phyloP scores from a whole-genome alignment of 2,329 filamentous ascomycete genomes.

The Alternaria rosae region DNA sequence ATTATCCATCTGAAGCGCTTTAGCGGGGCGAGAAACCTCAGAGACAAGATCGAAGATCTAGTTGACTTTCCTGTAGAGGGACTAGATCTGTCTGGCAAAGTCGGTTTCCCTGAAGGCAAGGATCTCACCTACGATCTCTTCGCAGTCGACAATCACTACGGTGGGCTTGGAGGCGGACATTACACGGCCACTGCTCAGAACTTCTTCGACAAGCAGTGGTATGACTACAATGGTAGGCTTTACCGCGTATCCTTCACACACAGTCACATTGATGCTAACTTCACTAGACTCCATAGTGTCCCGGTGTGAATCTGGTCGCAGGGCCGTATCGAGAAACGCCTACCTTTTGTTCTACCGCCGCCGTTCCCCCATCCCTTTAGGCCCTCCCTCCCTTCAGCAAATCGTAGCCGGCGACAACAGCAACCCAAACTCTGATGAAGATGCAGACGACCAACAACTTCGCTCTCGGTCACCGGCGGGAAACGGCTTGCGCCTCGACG shows the following conservation, averaged over 20 bases:
- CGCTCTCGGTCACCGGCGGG: conserved; percentile 65
- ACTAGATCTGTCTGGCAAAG: conserved; percentile 80
- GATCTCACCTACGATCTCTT: conserved; percentile 90
- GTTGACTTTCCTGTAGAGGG: conserved; percentile 92
- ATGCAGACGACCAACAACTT: conserved; percentile 43
- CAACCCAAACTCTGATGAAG: conserved; percentile 55
- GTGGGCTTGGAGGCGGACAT: conserved; percentile 90
- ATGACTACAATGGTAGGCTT: conserved; percentile 86
- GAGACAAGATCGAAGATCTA: conserved; percentile 89
- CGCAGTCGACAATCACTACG: conserved; percentile 94
- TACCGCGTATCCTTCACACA: not conserved
- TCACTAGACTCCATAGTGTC: conserved; percentile 75
- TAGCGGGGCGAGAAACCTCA: conserved; percentile 79
- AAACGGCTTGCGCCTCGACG: conserved; percentile 88
- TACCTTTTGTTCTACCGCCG: conserved; percentile 97
- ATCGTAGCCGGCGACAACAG: conserved; percentile 67
- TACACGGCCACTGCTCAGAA: conserved; percentile 96
- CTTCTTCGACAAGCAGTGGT: conserved; percentile 88
- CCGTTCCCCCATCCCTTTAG: conserved; percentile 77
- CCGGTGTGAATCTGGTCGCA: conserved; percentile 65
- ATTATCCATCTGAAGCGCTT: conserved; percentile 97
- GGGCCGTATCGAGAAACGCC: conserved; percentile 76
- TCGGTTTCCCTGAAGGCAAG: conserved; percentile 82
- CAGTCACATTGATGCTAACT: not conserved
- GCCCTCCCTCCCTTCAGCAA: conserved; percentile 75